These are phyloP conservation scores for Mucor saturninus DNA, from an alignment of 371 early-diverging fungal species.

Conservation along the genomic window DNA sequence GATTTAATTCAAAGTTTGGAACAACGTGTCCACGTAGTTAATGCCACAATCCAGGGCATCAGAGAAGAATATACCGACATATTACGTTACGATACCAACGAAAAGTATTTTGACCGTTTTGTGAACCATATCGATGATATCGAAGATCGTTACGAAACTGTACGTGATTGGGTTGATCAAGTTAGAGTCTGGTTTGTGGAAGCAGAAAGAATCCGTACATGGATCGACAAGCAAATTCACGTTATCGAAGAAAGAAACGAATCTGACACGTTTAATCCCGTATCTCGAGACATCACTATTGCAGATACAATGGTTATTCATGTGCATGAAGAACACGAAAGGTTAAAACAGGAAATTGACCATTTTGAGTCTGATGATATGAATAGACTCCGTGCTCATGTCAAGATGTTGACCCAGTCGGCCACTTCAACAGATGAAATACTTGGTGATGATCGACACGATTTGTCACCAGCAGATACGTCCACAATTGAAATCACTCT, in stretches of 20 bases:
- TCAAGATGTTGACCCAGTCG: constrained; percentile 40
- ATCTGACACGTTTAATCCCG: constrained; percentile 35
- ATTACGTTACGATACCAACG: constrained; percentile 8
- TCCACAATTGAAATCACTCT: constrained; percentile 59
- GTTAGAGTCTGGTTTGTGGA: constrained; percentile 59
- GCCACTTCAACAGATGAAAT: not conserved
- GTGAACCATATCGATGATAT: constrained; percentile 8
- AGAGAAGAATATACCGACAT: constrained; percentile 13
- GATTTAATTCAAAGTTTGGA: constrained; percentile 41
- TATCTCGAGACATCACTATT: constrained; percentile 32
- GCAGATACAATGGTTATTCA: constrained; percentile 21
- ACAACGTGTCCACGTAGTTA: constrained; percentile 35
- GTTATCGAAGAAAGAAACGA: constrained; percentile 39
- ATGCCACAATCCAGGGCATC: constrained; percentile 27
- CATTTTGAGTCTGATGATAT: constrained; percentile 35
- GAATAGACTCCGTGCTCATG: constrained; percentile 54
- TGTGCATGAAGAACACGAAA: constrained; percentile 17
- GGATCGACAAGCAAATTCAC: constrained; percentile 48
- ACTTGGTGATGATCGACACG: constrained; percentile 15
- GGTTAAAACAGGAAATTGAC: constrained; percentile 20
- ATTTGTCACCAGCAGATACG: constrained; percentile 60
- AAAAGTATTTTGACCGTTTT: constrained; percentile 10
- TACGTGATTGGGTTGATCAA: constrained; percentile 56
- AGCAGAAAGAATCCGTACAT: constrained; percentile 53
- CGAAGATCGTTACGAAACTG: constrained; percentile 33